Evolutionary conservation across 148 eudicot genomes (phyloP).

Genomic region (Diospyros kaki): DNA sequence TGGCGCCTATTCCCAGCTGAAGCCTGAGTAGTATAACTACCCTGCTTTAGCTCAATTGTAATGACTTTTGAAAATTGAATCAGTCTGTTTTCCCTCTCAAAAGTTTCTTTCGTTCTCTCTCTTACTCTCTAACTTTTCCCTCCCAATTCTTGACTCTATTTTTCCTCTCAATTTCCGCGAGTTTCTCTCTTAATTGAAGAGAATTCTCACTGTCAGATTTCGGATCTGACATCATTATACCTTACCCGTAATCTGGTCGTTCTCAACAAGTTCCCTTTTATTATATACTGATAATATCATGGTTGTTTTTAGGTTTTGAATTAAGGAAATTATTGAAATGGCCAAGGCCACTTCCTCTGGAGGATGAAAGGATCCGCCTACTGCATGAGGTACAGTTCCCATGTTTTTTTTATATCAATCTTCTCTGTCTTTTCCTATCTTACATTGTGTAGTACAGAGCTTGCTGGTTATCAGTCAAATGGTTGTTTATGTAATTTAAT

Average conservation of each 20-base stretch:
- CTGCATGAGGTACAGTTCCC: slow-evolving; percentile 57
- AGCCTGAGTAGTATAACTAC: too few relatives aligned
- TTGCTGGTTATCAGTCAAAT: background rate
- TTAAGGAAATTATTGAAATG: slow-evolving; percentile 62
- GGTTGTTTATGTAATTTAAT: background rate
- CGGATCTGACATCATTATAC: too few relatives aligned
- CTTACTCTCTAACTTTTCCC: too few relatives aligned
- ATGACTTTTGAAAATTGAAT: too few relatives aligned
- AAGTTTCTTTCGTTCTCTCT: too few relatives aligned
- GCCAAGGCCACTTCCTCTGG: slow-evolving; percentile 80
- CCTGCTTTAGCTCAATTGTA: too few relatives aligned
- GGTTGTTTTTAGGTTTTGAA: slow-evolving; percentile 52
- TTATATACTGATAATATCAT: background rate
- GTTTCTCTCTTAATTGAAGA: too few relatives aligned
- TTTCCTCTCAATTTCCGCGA: too few relatives aligned
- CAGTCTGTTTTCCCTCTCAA: too few relatives aligned
- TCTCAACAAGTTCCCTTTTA: background rate
- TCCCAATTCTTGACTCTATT: too few relatives aligned
- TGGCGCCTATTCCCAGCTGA: too few relatives aligned
- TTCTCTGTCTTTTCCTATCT: background rate
- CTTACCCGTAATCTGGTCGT: background rate
- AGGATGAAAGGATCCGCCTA: slow-evolving; percentile 79
- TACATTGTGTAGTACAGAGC: background rate
- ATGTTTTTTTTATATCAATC: background rate
- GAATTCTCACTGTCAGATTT: too few relatives aligned